phyloP scores from a whole-genome alignment of 345 rosid genomes.

The Eutrema heterophyllum region DNA sequence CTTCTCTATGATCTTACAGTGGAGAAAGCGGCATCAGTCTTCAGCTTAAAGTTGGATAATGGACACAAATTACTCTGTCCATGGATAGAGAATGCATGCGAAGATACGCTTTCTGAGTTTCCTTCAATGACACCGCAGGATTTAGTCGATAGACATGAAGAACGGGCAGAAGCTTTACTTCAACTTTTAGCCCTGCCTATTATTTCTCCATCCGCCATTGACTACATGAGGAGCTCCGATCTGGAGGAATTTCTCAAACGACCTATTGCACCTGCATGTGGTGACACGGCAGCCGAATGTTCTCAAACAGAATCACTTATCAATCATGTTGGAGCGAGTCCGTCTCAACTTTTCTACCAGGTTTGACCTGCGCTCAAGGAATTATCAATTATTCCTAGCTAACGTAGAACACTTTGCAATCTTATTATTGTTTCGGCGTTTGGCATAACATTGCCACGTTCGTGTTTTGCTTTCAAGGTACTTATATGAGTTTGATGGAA shows the following conservation, averaged over 20 bases:
- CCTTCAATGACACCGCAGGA: conserved; percentile 64
- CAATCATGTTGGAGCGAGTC: conserved; percentile 35
- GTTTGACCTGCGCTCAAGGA: conserved; percentile 25
- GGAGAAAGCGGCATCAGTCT: conserved; percentile 84
- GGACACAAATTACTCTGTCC: conserved; percentile 86
- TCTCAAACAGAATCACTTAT: conserved; percentile 37
- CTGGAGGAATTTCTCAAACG: conserved; percentile 68
- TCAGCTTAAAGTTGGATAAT: conserved; percentile 83
- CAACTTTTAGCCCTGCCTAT: conserved; percentile 67
- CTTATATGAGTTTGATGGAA: background rate
- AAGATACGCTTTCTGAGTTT: conserved; percentile 80
- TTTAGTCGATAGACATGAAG: conserved; percentile 62
- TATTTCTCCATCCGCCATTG: conserved; percentile 65
- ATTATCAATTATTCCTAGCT: background rate
- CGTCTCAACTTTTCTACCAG: conserved; percentile 63
- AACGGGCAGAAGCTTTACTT: conserved; percentile 49
- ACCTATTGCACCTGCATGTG: conserved; percentile 34
- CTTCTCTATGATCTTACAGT: conserved; percentile 39
- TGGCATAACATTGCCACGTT: background rate
- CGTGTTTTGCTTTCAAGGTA: background rate
- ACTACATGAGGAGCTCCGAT: conserved; percentile 59
- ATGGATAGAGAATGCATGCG: conserved; percentile 75
- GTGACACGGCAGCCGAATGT: conserved; percentile 19
- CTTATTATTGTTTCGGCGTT: background rate
- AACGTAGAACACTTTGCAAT: background rate